Percentiles rank a stretch among this genome's conserved stretches.
These are phyloP conservation scores for Penicillium concentricum DNA, from an alignment of 2,329 filamentous ascomycete genomes.

Conservation along the genomic window DNA sequence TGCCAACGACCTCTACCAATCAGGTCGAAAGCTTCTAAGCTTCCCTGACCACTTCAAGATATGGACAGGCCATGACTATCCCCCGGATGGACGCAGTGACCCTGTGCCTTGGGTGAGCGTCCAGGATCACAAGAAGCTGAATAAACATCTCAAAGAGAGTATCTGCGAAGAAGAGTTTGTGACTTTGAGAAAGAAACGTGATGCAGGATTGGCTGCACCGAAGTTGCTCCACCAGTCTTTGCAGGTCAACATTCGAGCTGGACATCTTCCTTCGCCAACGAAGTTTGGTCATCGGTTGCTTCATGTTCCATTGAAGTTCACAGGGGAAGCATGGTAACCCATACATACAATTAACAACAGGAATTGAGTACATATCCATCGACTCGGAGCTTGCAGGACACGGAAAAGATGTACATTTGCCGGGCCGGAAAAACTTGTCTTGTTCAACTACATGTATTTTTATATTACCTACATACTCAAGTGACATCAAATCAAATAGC, in stretches of 20 bases:
- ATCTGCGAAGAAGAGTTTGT: slow-evolving; percentile 49
- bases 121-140: slow-evolving; percentile 45
- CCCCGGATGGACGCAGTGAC: slow-evolving; percentile 34
- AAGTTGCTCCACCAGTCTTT: slow-evolving; percentile 52
- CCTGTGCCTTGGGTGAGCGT: slow-evolving; percentile 49
- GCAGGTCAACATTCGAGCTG: slow-evolving; percentile 55
- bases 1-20: slow-evolving; percentile 46
- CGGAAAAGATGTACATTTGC: background rate
- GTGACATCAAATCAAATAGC: background rate
- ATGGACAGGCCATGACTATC: slow-evolving; percentile 59
- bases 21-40: slow-evolving; percentile 44
- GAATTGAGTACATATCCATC: background rate
- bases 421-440: no score
- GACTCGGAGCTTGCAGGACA: background rate
- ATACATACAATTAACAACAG: background rate
- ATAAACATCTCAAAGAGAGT: slow-evolving; percentile 51
- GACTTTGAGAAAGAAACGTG: slow-evolving; percentile 44
- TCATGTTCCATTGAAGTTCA: slow-evolving; percentile 31
- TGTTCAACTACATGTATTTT: background rate
- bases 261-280: slow-evolving; percentile 40
- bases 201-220: slow-evolving; percentile 46
- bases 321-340: slow-evolving; percentile 23
- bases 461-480: background rate
- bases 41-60: slow-evolving; percentile 49
- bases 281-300: slow-evolving; percentile 28